Evolutionary conservation across 2,329 filamentous ascomycete genomes (phyloP), one percentile per base, ranked within the genome.

Genomic region (Ascochyta pisi): DNA sequence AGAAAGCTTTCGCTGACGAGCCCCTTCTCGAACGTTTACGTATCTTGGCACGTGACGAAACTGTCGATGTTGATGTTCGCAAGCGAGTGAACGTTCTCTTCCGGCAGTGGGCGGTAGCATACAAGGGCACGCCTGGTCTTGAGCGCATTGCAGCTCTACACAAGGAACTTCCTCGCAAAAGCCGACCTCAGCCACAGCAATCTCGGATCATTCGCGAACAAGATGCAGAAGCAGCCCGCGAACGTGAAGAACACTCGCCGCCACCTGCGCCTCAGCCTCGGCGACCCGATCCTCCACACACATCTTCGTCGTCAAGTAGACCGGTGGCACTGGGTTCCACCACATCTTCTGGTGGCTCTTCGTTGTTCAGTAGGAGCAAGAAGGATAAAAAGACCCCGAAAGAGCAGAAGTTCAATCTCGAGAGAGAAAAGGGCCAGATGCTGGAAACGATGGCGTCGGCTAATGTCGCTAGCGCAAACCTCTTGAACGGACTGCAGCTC

Each of bases 71-170:
- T 0, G 86, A 91, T 55, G 94, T 99, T n/a, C 89, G 86, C 67
- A 86, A 89, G 60, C 97, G 96, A 78, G 96, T 92, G 73, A 89
- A 90, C 45, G 86, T 90, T 55, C 81, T 99, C 3, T 99, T 96
- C 73, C 84, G 88, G 44, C 87, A 91, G 74, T 99, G 95, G 95
- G 87, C 92, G 3, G 82, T 82, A 24, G 87, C 90, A 57, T 97
- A 96, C 77, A 91, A 91, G 66, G 86, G 84, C 54, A 91, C 87
- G 0, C 87, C 89, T 1, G 94, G 94, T 0, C 86, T 98, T 66
- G 87, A 91, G 67, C 83, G 87, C 26, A 87, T 98, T 58, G 86
- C 91, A n/a, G 85, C 81, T 35, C 84, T 99, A 12, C 92, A 97
- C 69, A 85, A 84, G 60, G 85, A 89, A 64, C 77, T 89, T 8